These are phyloP conservation scores for Blastomyces silverae DNA, from an alignment of 2,329 filamentous ascomycete species.

Conservation along the genomic window DNA sequence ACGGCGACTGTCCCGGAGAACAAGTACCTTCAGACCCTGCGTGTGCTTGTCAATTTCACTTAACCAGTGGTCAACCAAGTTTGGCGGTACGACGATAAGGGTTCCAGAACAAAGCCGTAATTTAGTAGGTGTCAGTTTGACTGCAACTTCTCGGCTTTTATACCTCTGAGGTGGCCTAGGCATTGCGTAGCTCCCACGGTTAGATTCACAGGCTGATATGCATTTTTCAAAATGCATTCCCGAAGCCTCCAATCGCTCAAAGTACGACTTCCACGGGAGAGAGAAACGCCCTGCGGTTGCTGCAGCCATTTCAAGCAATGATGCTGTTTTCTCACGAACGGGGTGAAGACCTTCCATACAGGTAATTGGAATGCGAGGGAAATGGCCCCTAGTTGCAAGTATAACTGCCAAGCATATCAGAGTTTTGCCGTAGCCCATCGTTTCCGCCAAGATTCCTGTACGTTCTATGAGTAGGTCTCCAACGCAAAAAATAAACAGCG, in stretches of 20 bases:
- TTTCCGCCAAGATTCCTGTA: slow-evolving; percentile 41
- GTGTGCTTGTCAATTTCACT: slow-evolving; percentile 76
- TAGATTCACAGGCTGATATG: slow-evolving; percentile 50
- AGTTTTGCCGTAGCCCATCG: slow-evolving; percentile 67
- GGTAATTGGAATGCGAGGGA: slow-evolving; percentile 58
- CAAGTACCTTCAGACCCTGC: slow-evolving; percentile 56
- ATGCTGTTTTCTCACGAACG: slow-evolving; percentile 48
- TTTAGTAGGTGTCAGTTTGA: slow-evolving; percentile 9
- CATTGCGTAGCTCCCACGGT: slow-evolving; percentile 55
- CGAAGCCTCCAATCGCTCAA: slow-evolving; percentile 47
- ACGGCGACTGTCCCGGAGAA: slow-evolving; percentile 50
- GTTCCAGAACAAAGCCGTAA: slow-evolving; percentile 47
- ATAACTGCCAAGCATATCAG: slow-evolving; percentile 75
- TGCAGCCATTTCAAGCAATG: slow-evolving; percentile 69
- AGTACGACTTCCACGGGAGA: slow-evolving; percentile 62
- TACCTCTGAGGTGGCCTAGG: slow-evolving; percentile 39
- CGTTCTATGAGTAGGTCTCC: slow-evolving; percentile 13
- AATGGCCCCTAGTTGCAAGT: slow-evolving; percentile 64
- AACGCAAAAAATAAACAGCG: not conserved
- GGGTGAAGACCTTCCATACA: slow-evolving; percentile 44
- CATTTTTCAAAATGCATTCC: slow-evolving; percentile 52
- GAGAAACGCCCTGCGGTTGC: slow-evolving; percentile 59
- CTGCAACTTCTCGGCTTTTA: slow-evolving; percentile 39
- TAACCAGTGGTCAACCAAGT: slow-evolving; percentile 77
- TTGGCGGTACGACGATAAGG: slow-evolving; percentile 73